Evolutionary conservation across 148 eudicot species (phyloP).

Genomic region (Chenopodium berlandieri): DNA sequence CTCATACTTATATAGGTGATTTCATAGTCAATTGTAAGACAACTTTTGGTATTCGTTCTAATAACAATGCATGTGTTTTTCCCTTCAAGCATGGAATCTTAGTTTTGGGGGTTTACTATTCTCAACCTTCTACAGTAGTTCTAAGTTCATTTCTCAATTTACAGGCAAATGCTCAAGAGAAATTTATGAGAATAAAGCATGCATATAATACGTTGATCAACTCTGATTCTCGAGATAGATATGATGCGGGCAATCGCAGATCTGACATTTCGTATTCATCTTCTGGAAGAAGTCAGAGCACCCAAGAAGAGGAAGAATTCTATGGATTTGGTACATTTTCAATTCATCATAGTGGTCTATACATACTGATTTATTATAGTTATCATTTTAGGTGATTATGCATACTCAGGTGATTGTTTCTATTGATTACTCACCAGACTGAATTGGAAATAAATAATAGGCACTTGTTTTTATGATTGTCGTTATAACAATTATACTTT

Average conservation of each 20-base stretch:
- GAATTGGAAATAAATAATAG: neutral
- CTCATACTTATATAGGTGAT: neutral
- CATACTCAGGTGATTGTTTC: neutral
- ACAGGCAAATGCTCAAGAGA: conserved; percentile 89
- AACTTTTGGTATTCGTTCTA: neutral
- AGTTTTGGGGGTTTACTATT: neutral
- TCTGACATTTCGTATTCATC: conserved; percentile 60
- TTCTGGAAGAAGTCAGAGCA: conserved; percentile 49
- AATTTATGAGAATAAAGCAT: conserved; percentile 96
- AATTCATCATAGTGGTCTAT: too few relatives aligned
- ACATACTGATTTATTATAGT: neutral
- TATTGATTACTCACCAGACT: neutral
- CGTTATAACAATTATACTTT: too few relatives aligned
- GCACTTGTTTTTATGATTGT: too few relatives aligned
- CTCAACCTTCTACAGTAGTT: neutral
- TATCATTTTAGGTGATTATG: neutral
- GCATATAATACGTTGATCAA: conserved; percentile 83
- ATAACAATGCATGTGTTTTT: neutral
- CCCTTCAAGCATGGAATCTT: neutral
- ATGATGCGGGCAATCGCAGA: conserved; percentile 42
- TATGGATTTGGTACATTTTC: conserved; percentile 76
- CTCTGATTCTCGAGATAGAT: conserved; percentile 63
- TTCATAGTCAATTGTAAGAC: neutral
- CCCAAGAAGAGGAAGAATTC: conserved; percentile 79
- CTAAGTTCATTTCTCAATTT: conserved; percentile 14